Conservation (phyloP, 2,329 filamentous ascomycete species). For the Aspergillus nomiae region DNA sequence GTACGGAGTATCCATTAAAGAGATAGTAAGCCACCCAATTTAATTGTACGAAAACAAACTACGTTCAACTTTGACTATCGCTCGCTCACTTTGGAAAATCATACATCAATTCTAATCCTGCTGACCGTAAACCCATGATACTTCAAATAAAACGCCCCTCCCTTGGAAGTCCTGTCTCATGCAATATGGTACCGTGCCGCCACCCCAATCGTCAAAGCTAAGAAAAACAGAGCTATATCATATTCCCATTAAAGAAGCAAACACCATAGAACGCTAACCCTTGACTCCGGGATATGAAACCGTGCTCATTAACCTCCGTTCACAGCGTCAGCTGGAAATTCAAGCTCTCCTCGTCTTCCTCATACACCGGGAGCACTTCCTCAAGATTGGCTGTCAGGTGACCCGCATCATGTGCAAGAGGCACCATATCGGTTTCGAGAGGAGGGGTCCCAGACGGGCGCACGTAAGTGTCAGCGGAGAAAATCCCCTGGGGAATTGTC, state of each 20-base stretch:
- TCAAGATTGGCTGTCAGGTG: conserved; percentile 27
- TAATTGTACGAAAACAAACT: not conserved
- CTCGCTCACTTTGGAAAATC: not conserved
- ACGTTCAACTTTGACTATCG: not conserved
- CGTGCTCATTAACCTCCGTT: conserved; percentile 8
- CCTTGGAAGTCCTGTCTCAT: conserved; percentile 5
- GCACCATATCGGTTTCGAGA: conserved; percentile 48
- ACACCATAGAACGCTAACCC: conserved; percentile 11
- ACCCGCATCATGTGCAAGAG: conserved; percentile 36
- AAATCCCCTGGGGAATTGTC: conserved; percentile 26
- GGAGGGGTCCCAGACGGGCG: conserved; percentile 45
- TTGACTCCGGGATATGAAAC: conserved; percentile 1
- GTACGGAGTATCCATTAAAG: not conserved
- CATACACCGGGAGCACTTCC: conserved; percentile 33
- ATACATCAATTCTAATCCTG: conserved; percentile 3
- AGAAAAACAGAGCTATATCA: not conserved
- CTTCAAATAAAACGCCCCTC: conserved; percentile 12
- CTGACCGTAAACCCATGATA: conserved; percentile 2
- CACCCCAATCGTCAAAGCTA: not conserved
- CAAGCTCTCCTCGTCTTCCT: conserved; percentile 42
- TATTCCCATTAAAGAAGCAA: conserved; percentile 13
- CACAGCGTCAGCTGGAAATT: conserved; percentile 45
- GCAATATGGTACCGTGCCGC: conserved; percentile 1
- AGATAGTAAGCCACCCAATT: not conserved
- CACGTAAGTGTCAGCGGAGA: conserved; percentile 47